Percentiles rank a stretch among this genome's conserved stretches.
These are phyloP conservation scores for Colletotrichum endophyticum DNA, from an alignment of 2,329 filamentous ascomycete genomes.

Conservation along the genomic window DNA sequence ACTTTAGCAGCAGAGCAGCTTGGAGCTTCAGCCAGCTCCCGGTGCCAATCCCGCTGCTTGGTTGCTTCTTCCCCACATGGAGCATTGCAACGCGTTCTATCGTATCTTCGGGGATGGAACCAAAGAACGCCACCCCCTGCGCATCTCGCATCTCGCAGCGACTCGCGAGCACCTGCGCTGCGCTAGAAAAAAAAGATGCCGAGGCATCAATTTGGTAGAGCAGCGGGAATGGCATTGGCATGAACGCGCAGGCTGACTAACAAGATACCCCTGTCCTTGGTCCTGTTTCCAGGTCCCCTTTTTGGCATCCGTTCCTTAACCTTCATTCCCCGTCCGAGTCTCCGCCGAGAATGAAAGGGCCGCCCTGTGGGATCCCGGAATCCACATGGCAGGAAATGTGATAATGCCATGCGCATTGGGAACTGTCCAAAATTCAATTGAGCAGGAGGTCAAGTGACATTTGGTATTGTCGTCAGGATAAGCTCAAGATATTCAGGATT, in stretches of 20 bases:
- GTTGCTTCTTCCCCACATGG: background rate
- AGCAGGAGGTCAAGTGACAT: background rate
- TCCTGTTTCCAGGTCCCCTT: background rate
- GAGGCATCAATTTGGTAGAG: slow-evolving; percentile 4
- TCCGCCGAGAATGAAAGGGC: background rate
- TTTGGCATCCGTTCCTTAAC: background rate
- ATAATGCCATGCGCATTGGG: background rate
- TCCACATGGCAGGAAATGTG: background rate
- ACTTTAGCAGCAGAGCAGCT: background rate
- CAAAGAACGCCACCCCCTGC: background rate
- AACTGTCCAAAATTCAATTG: background rate
- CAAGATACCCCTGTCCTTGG: background rate
- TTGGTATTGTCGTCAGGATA: background rate
- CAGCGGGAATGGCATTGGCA: background rate
- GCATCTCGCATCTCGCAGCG: background rate
- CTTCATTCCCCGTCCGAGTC: background rate
- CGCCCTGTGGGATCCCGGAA: background rate
- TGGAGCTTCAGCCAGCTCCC: background rate
- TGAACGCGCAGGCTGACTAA: background rate
- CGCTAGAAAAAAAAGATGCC: background rate
- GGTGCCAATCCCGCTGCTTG: background rate
- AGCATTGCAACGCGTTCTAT: background rate
- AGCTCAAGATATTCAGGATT: background rate
- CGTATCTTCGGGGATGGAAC: background rate
- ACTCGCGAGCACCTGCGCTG: background rate